These are phyloP conservation scores for Cordyceps pruinosa DNA, from an alignment of 2,329 filamentous ascomycete genomes.

Conservation along the genomic window DNA sequence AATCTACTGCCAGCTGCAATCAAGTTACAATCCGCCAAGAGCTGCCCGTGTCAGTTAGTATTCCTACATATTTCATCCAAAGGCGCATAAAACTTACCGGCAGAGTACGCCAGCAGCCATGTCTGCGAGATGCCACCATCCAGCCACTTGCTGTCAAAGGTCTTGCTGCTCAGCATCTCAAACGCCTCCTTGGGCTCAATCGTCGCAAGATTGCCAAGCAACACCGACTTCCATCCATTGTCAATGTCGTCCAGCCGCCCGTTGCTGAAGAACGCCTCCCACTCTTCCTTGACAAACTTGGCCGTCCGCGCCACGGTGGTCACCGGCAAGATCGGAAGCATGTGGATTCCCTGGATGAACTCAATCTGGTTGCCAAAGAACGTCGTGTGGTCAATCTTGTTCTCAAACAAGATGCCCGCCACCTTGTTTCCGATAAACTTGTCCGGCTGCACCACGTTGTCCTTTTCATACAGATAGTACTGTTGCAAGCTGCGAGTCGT, in stretches of 20 bases:
- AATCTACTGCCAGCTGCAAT: too few relatives aligned
- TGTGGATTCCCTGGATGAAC: slow-evolving; percentile 62
- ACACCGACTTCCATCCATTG: slow-evolving; percentile 79
- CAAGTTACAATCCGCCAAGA: slow-evolving; percentile 5
- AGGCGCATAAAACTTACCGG: slow-evolving; percentile 47
- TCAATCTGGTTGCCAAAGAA: slow-evolving; percentile 65
- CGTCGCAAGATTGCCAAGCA: slow-evolving; percentile 76
- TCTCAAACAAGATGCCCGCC: slow-evolving; percentile 67
- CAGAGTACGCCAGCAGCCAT: slow-evolving; percentile 77
- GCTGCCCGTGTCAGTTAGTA: background rate
- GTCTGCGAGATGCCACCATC: slow-evolving; percentile 79
- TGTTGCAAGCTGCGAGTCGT: slow-evolving; percentile 64
- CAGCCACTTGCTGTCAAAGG: slow-evolving; percentile 62
- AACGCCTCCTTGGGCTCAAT: slow-evolving; percentile 64
- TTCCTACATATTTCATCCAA: background rate
- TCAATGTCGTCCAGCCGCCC: slow-evolving; percentile 56
- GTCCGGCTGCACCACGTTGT: slow-evolving; percentile 64
- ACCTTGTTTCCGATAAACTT: slow-evolving; percentile 76
- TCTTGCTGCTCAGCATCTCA: slow-evolving; percentile 62
- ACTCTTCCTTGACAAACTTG: slow-evolving; percentile 74
- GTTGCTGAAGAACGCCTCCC: slow-evolving; percentile 68
- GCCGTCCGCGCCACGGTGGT: slow-evolving; percentile 59
- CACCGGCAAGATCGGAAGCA: slow-evolving; percentile 67
- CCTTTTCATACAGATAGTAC: slow-evolving; percentile 73
- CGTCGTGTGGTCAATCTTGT: slow-evolving; percentile 89